Evolutionary conservation across 208 protist genomes (phyloP).

Genomic region (Angomonas deanei): DNA sequence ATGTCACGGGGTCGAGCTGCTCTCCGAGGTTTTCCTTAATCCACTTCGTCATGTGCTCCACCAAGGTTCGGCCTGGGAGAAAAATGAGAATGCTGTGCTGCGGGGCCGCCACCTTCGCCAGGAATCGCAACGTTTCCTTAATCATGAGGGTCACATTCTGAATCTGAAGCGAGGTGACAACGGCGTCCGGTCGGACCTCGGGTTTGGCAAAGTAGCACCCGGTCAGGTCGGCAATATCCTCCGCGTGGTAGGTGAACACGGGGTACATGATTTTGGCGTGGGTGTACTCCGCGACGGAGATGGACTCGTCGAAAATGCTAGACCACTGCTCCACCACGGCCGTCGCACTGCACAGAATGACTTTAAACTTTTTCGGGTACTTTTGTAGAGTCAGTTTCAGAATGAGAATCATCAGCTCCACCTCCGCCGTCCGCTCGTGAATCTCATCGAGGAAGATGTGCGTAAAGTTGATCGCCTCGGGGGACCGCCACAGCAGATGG

Average conservation of each 20-base stretch:
- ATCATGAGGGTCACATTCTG: slow-evolving; percentile 57
- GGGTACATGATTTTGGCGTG: slow-evolving; percentile 56
- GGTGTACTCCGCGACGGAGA: slow-evolving; percentile 60
- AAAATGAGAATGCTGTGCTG: slow-evolving; percentile 92
- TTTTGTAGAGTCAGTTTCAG: slow-evolving; percentile 75
- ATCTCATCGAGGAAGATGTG: slow-evolving; percentile 94
- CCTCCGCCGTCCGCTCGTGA: slow-evolving; percentile 93
- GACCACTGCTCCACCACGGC: slow-evolving; percentile 75
- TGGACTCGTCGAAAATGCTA: slow-evolving; percentile 60
- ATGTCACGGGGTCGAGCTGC: slow-evolving; percentile 73
- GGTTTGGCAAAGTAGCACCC: slow-evolving; percentile 33
- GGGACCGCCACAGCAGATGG: slow-evolving; percentile 49
- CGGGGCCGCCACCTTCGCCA: slow-evolving; percentile 41
- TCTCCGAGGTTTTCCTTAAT: slow-evolving; percentile 58
- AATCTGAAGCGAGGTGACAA: slow-evolving; percentile 52
- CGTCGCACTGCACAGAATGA: slow-evolving; percentile 90
- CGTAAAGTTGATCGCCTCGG: slow-evolving; percentile 58
- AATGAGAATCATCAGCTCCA: slow-evolving; percentile 86
- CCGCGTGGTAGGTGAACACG: slow-evolving; percentile 72
- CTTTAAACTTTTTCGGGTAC: slow-evolving; percentile 56
- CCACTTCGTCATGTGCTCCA: slow-evolving; percentile 46
- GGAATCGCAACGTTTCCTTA: slow-evolving; percentile 52
- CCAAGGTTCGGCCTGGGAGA: slow-evolving; percentile 82
- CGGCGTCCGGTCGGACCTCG: slow-evolving; percentile 16
- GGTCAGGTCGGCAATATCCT: slow-evolving; percentile 63